These are phyloP conservation scores for Botrytis aclada DNA, from an alignment of 2,329 filamentous ascomycete genomes.

Conservation along the genomic window DNA sequence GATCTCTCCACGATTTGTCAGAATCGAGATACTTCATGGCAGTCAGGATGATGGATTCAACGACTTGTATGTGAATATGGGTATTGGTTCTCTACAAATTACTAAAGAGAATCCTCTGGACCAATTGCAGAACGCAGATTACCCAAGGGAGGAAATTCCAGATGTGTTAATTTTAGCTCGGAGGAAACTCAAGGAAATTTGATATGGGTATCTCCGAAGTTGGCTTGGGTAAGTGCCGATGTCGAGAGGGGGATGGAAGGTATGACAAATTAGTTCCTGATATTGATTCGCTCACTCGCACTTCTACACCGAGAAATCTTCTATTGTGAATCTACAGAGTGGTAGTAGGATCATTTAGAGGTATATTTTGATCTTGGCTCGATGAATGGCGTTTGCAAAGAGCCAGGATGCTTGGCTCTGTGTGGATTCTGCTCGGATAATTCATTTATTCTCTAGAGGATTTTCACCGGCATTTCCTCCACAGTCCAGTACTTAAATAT, in stretches of 20 bases:
- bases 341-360: neutral
- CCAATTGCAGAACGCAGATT: neutral
- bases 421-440: neutral
- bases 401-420: neutral
- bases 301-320: neutral
- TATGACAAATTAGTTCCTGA: neutral
- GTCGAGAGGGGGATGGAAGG: neutral
- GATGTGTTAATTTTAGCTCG: neutral
- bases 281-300: neutral
- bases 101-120: neutral
- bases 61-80: neutral
- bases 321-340: neutral
- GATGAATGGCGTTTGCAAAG: neutral
- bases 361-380: neutral
- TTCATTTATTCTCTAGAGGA: neutral
- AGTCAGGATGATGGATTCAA: neutral
- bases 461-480: neutral
- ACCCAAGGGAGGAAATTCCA: neutral
- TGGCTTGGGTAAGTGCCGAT: neutral
- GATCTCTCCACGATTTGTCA: neutral
- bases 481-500: neutral
- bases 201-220: neutral
- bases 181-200: neutral
- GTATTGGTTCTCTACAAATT: neutral
- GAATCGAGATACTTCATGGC: neutral